Percentiles rank a stretch among this genome's conserved stretches.
phyloP scores from a whole-genome alignment of 2,329 filamentous ascomycete species.

The Aspergillus luchuensis region DNA sequence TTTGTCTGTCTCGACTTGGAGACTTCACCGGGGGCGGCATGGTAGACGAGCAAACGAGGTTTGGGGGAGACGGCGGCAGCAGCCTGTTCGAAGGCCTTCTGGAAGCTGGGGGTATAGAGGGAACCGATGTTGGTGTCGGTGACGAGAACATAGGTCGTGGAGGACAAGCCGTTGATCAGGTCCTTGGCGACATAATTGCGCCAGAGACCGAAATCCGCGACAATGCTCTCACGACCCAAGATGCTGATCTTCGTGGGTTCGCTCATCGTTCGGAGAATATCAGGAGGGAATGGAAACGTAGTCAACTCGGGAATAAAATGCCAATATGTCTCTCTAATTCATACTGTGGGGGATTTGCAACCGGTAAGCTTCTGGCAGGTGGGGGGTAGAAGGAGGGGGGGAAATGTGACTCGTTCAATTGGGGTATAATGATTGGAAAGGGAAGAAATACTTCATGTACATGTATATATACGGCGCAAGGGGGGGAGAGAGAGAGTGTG shows the following conservation, averaged over 20 bases:
- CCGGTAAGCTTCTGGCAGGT: neutral
- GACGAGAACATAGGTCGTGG: slow-evolving; percentile 92
- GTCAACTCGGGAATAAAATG: slow-evolving; percentile 13
- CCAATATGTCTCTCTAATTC: slow-evolving; percentile 19
- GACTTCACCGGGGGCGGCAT: slow-evolving; percentile 85
- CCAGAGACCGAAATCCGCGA: slow-evolving; percentile 92
- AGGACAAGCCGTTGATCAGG: slow-evolving; percentile 72
- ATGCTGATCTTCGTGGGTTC: slow-evolving; percentile 71
- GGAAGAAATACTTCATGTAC: too few relatives aligned
- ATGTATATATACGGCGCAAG: too few relatives aligned
- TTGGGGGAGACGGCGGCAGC: slow-evolving; percentile 49
- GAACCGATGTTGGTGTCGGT: slow-evolving; percentile 90
- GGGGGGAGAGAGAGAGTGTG: too few relatives aligned
- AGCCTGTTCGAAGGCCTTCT: slow-evolving; percentile 62
- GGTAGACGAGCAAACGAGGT: slow-evolving; percentile 78
- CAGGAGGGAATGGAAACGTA: slow-evolving; percentile 10
- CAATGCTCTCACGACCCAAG: slow-evolving; percentile 83
- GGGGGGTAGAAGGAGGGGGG: neutral
- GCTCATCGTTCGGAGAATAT: slow-evolving; percentile 29
- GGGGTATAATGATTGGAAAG: too few relatives aligned
- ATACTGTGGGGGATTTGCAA: slow-evolving; percentile 16
- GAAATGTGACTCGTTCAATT: too few relatives aligned
- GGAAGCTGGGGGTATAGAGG: slow-evolving; percentile 78
- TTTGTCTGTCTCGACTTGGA: slow-evolving; percentile 94
- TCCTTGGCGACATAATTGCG: slow-evolving; percentile 77